These are phyloP conservation scores for Myxozyma melibiosi DNA, from an alignment of 805 yeast species.

Conservation along the genomic window DNA sequence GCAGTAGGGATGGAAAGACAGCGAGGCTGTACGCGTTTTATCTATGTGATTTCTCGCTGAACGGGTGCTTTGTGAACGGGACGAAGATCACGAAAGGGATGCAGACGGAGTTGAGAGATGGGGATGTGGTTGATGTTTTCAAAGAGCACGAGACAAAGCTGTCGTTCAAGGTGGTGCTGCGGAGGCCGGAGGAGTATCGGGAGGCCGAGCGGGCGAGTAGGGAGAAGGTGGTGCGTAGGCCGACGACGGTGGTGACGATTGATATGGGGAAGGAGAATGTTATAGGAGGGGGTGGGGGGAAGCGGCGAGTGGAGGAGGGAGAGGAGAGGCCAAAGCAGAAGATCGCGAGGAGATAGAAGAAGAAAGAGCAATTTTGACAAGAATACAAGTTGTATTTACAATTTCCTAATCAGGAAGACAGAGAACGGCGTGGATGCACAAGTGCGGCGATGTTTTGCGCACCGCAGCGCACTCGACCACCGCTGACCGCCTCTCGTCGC, in stretches of 20 bases:
- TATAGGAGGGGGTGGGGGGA: neutral
- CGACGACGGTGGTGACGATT: neutral
- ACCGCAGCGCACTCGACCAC: neutral
- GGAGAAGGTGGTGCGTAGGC: neutral
- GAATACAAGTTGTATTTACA: neutral
- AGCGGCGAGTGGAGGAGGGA: neutral
- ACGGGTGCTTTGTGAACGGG: constrained; percentile 63
- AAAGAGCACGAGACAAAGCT: constrained; percentile 13
- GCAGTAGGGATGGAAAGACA: too few species aligned
- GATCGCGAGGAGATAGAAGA: neutral
- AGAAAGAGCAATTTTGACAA: neutral
- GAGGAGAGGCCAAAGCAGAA: neutral
- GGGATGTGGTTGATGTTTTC: constrained; percentile 23
- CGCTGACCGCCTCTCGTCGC: neutral
- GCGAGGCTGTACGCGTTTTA: constrained; percentile 48
- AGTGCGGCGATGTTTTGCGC: neutral
- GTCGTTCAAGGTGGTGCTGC: constrained; percentile 13
- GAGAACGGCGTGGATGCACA: constrained; percentile 4
- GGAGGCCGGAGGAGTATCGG: constrained; percentile 11
- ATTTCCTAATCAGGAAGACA: neutral
- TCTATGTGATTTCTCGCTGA: constrained; percentile 78
- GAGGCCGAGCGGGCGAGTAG: constrained; percentile 4
- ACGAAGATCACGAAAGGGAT: constrained; percentile 46
- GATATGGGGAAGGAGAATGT: constrained; percentile 2
- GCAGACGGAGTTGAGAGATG: constrained; percentile 31